Conservation (phyloP, 768 basidiomycete genomes). For the Calvatia gigantea region DNA sequence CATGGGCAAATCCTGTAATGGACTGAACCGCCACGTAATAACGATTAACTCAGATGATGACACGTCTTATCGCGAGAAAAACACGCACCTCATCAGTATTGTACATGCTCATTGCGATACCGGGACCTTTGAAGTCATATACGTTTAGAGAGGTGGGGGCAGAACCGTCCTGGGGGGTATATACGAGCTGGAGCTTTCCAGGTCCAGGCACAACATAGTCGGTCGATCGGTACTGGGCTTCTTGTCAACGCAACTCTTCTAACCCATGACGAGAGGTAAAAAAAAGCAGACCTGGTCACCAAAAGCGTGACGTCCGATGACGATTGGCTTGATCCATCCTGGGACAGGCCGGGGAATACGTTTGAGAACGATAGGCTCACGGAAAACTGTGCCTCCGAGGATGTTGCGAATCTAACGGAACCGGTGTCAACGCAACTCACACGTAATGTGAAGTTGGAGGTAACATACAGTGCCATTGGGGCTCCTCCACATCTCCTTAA, state of each 20-base stretch:
- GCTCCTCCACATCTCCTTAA: conserved; percentile 99
- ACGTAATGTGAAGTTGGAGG: background rate
- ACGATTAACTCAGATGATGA: background rate
- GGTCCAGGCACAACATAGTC: conserved; percentile 90
- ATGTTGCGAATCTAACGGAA: conserved; percentile 84
- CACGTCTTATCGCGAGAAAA: background rate
- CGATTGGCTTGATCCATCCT: conserved; percentile 95
- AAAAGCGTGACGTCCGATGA: conserved; percentile 96
- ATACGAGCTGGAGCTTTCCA: conserved; percentile 92
- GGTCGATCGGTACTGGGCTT: conserved; percentile 79
- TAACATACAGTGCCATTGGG: conserved; percentile 86
- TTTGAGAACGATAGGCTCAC: conserved; percentile 92
- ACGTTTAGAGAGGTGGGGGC: conserved; percentile 69
- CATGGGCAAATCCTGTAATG: conserved; percentile 93
- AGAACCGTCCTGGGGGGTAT: conserved; percentile 79
- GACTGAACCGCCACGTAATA: conserved; percentile 43
- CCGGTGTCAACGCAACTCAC: background rate
- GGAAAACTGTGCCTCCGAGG: conserved; percentile 96
- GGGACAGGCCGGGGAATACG: conserved; percentile 92
- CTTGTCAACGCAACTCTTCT: background rate
- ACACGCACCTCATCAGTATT: conserved; percentile 86
- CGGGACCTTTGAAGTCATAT: conserved; percentile 90
- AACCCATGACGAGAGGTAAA: background rate
- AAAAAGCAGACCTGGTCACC: conserved; percentile 79
- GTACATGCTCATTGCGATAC: conserved; percentile 97